Evolutionary conservation across 192 early-diverging fungal species (phyloP), one percentile per base, ranked within the genome.

Genomic region (Jimgerdemannia lactiflua): DNA sequence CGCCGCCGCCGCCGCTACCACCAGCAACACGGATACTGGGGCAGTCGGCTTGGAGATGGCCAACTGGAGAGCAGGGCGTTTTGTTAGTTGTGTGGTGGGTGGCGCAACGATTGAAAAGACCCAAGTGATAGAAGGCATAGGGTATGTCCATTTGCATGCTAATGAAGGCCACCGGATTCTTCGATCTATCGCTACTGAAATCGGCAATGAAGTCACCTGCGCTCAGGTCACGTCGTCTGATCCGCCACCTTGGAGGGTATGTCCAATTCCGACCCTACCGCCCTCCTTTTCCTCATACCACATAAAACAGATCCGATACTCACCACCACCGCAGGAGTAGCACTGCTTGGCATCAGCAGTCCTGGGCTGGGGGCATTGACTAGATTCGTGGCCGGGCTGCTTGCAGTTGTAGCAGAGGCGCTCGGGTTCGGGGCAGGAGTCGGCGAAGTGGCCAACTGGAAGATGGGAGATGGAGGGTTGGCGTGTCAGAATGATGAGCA

Each of bases 341-440:
- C 87, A 89, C 70, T 84, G 78, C 54, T 87, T 87, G 2, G 86
- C 67, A 19, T 86, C 86, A 4, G 78, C 73, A 19, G 82, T 82
- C 18, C 80, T 83, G 20, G 86, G 86, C 76, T 79, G 74, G 69
- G 84, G 77, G 64, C 87, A 89, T 42, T 80, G 66, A 42, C 78
- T 86, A 14, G 86, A 82, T 65, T 87, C 81, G 11, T 89, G 87
- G 6, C 87, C 87, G 40, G 87, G 65, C 42, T 83, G 77, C 72
- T 87, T 87, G 70, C 87, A 89, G 72, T 87, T 89, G 71, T 89
- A 89, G 69, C 87, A 89, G n/a, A 89, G 79, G 43, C 81, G 79
- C 68, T 89, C 86, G 18, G 81, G 69, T 66, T 84, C 84, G 14
- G 84, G 81, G 65, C 87, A 89, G 39, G 75, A 78, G 42, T 78